Evolutionary conservation across 2,329 filamentous ascomycete species (phyloP), one percentile per base, ranked within the genome.

Genomic region (Fusarium circinatum): DNA sequence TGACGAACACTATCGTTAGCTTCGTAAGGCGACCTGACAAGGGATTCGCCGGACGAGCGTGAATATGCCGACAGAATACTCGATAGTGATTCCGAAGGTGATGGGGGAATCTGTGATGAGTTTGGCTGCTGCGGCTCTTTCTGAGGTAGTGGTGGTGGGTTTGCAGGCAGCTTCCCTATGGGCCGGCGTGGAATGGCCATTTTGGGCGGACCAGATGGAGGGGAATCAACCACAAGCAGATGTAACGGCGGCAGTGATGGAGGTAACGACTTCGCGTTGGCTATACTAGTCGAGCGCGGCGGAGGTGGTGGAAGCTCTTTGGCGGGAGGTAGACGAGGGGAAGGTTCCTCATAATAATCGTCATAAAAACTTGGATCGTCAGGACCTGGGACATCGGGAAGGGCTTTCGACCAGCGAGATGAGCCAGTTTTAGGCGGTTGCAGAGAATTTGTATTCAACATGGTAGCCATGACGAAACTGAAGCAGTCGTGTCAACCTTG

Each of bases 401-500:
- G 82, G 39, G 87, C 88, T 81, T 90, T 90, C 78, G 88, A 89
- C 81, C 88, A 89, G 79, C 88, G 87, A 75, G 88, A 89, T 62
- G 83, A 82, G 75, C 86, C 86, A 71, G 78, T 80, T 77, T 79
- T 81, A 75, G 78, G 78, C 64, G 73, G 76, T 65, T 77, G 71
- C 60, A 78, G 73, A 65, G 73, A 73, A 62, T 58, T 67, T 68
- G 65, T 38, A 61, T 68, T 75, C 49, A 78, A 57, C 76, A 75
- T 78, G 72, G 72, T 66, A 64, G 75, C 63, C 64, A 76, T 72
- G 73, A 63, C 59, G 68, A 66, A 69, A 70, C 62, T 61, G 62
- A 69, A 63, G 62, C 56, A 64, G 70, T 67, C 64, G 68, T 67
- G 64, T 68, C 52, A 68, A 68, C 39, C 62, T 61, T 41, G 52